Base-by-base conservation (phyloP, 345 rosid species). In the Ricinus communis region DNA sequence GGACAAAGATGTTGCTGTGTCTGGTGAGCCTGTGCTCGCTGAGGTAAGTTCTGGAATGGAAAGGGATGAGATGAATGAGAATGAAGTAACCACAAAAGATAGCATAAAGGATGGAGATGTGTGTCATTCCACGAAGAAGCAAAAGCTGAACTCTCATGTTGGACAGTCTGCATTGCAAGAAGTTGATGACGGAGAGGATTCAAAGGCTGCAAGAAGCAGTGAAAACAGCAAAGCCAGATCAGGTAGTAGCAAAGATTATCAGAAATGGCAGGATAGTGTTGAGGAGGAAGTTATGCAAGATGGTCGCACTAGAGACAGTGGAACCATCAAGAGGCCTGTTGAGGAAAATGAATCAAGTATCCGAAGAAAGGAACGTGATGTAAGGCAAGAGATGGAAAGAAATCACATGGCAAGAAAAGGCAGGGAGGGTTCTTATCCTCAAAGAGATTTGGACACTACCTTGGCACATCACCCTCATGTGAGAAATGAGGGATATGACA, bases 231-330 rank as follows among this genome's bases (percentile, higher is more conserved):
- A 95, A 89, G 93, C 87, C 72, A 87, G 88, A 84, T 90, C 97
- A 51, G 91, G 90, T 31, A 89, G 93, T 83, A 87, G 92, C 79
- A 86, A 83, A 77, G 97, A 95, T 80, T 45, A 82, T 83, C 90
- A 81, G 70, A 90, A 87, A 77, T 71, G 85, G 77, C 86, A 75
- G 63, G 93, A 85, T 79, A 77, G 85, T 63, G 82, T 73, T 60
- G 99, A 90, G 52, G 99, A 95, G 77, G 99, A 95, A 82, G 90
- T 90, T 76, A 75, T 85, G 76, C 96, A 92, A 84, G 91, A 73
- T 73, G 80, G 83, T 56, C 82, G 74, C 69, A 80, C 77, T 66
- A 61, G 77, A 47, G 90, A 80, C 41, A 58, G 58, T 27, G 83
- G 83, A 40, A 82, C 75, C 71, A 47, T 67, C 68, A 86, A 73